phyloP scores from a whole-genome alignment of 768 basidiomycete species.

The Boletus pseudo-olivaceus region DNA sequence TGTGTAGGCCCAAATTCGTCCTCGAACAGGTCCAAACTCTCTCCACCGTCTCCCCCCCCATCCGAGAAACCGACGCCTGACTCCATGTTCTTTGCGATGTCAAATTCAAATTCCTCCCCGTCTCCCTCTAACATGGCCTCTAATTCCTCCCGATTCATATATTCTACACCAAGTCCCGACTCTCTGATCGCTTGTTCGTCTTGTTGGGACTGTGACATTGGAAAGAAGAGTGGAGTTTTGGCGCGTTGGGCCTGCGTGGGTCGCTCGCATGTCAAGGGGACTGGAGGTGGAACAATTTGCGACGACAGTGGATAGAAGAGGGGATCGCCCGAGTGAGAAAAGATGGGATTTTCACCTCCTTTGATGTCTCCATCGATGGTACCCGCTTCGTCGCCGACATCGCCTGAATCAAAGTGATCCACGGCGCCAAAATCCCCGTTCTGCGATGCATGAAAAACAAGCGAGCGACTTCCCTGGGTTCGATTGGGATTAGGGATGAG shows the following conservation, averaged over 20 bases:
- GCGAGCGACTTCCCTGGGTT: constrained; percentile 9
- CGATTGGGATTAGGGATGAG: constrained; percentile 15
- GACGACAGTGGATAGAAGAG: constrained; percentile 27
- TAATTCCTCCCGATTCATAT: constrained; percentile 62
- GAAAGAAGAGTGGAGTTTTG: constrained; percentile 40
- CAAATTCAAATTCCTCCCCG: constrained; percentile 32
- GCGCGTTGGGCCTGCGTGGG: constrained; percentile 7
- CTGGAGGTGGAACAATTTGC: constrained; percentile 12
- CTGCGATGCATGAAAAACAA: constrained; percentile 16
- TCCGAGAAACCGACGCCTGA: neutral
- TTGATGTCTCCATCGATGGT: constrained; percentile 1
- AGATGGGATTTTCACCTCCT: neutral
- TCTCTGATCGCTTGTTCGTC: constrained; percentile 51
- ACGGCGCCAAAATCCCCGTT: constrained; percentile 13
- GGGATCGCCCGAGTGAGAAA: constrained; percentile 11
- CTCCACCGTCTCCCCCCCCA: constrained; percentile 10
- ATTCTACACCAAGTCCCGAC: constrained; percentile 65
- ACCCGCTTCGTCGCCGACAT: neutral
- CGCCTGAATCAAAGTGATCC: constrained; percentile 6
- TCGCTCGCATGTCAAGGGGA: neutral
- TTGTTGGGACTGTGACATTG: constrained; percentile 56
- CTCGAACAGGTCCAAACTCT: constrained; percentile 30
- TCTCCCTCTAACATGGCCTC: constrained; percentile 40
- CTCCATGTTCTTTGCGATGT: constrained; percentile 6
- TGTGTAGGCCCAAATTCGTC: constrained; percentile 35